These are phyloP conservation scores for Trichoderma semiorbis DNA, from an alignment of 2,329 filamentous ascomycete species.

Conservation along the genomic window DNA sequence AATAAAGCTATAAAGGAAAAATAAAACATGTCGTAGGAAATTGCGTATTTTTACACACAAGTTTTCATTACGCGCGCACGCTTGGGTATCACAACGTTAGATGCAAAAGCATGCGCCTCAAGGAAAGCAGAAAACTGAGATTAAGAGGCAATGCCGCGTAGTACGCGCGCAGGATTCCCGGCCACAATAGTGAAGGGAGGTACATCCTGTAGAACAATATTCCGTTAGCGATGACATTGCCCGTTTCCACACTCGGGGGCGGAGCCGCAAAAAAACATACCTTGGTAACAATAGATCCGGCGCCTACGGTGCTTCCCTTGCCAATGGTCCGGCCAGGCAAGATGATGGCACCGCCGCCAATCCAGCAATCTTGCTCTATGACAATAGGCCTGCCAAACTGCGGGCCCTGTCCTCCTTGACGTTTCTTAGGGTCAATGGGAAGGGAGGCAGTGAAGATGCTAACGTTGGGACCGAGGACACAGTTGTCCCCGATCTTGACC, in stretches of 20 bases:
- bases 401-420: conserved; percentile 69
- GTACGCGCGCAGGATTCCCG: conserved; percentile 64
- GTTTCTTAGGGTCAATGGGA: conserved; percentile 67
- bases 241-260: neutral
- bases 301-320: conserved; percentile 73
- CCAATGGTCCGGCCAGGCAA: conserved; percentile 78
- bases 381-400: conserved; percentile 68
- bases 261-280: conserved; percentile 32
- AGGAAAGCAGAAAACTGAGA: neutral
- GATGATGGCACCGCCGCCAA: conserved; percentile 73
- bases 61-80: conserved; percentile 15
- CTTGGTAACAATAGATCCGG: conserved; percentile 83
- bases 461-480: conserved; percentile 77
- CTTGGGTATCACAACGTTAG: conserved; percentile 33
- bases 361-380: conserved; percentile 83
- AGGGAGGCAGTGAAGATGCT: conserved; percentile 76
- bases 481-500: conserved; percentile 76
- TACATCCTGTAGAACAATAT: conserved; percentile 47
- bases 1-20: neutral
- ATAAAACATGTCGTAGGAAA: neutral
- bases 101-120: conserved; percentile 20
- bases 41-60: conserved; percentile 22
- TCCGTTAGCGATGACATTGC: conserved; percentile 21
- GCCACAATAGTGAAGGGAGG: conserved; percentile 65
- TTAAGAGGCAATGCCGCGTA: conserved; percentile 37